Evolutionary conservation across 192 early-diverging fungal species (phyloP).

Genomic region (Coemansia sp.): DNA sequence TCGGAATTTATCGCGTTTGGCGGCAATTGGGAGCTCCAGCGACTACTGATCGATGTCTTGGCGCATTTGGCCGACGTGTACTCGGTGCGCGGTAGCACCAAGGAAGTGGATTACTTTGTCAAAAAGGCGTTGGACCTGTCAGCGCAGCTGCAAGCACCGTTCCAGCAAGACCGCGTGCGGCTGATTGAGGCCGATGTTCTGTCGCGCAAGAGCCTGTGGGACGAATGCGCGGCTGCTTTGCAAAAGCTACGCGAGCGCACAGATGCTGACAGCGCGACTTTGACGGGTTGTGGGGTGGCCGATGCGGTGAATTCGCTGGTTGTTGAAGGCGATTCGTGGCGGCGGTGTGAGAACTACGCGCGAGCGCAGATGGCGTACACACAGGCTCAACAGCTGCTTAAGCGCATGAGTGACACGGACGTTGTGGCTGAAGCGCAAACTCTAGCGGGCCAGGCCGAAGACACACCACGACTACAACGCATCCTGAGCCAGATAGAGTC

Average conservation of each 20-base stretch:
- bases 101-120: slow-evolving; percentile 44
- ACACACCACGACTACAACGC: slow-evolving; percentile 14
- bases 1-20: slow-evolving; percentile 22
- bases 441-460: background rate
- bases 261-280: background rate
- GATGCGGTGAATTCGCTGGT: slow-evolving; percentile 14
- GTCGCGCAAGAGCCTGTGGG: slow-evolving; percentile 30
- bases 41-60: slow-evolving; percentile 30
- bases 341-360: slow-evolving; percentile 9
- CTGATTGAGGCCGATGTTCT: slow-evolving; percentile 22
- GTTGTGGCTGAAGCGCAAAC: background rate
- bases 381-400: slow-evolving; percentile 4
- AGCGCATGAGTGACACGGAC: background rate
- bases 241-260: background rate
- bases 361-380: slow-evolving; percentile 15
- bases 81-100: slow-evolving; percentile 38
- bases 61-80: slow-evolving; percentile 29
- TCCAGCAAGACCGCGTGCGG: slow-evolving; percentile 13
- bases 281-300: background rate
- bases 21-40: slow-evolving; percentile 45
- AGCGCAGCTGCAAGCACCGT: slow-evolving; percentile 16
- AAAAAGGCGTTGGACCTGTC: slow-evolving; percentile 23
- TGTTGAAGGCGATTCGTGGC: slow-evolving; percentile 33
- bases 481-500: slow-evolving; percentile 7
- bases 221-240: slow-evolving; percentile 18